Evolutionary conservation across 2,329 filamentous ascomycete species (phyloP), one percentile per base, ranked within the genome.

Genomic region (Aspergillus awamori): DNA sequence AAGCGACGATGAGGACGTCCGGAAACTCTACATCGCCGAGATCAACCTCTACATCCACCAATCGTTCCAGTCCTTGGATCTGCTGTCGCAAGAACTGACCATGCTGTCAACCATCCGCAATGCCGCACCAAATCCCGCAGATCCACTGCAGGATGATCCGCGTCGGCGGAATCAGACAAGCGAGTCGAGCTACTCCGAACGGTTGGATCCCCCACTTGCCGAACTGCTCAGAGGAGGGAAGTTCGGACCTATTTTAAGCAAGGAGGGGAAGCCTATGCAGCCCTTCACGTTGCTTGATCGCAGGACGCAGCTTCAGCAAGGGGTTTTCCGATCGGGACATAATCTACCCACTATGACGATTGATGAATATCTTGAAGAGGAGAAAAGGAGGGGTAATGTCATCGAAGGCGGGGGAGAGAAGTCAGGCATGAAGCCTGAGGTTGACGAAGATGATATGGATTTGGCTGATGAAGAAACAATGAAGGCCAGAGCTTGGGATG

Each of bases 281-380:
- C 94, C 94, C 0, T 98, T 99, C 72, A 97, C 93, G 1, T 82
- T 99, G 22, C 83, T 96, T 4, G 89, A 89, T 61, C 89, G 84
- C 66, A 86, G 95, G 39, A 87, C 92, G 63, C 88, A 92, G 63
- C 77, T 97, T 61, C 86, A 88, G 62, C 83, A 88, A 61, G 90
- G 90, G 2, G 94, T 99, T 0, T 99, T 99, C 77, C 85, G 91
- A 58, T 87, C 92, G 0, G 92, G 95, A 7, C 95, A 99, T 75
- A 97, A 92, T 77, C 80, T 99, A 61, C 95, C 95, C 0, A 98
- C 95, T 3, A 98, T 99, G 95, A 91, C 87, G 1, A 97, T 99
- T 63, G 95, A 99, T 69, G 95, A 99, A 79, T 99, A 98, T 72
- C 82, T 99, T 15, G 95, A 96, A 56, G 94, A 98, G 77, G 95